A percentile compares a stretch with the other conserved stretches of the same genome.
phyloP scores from a whole-genome alignment of 768 basidiomycete species.

The Lactarius indigo region DNA sequence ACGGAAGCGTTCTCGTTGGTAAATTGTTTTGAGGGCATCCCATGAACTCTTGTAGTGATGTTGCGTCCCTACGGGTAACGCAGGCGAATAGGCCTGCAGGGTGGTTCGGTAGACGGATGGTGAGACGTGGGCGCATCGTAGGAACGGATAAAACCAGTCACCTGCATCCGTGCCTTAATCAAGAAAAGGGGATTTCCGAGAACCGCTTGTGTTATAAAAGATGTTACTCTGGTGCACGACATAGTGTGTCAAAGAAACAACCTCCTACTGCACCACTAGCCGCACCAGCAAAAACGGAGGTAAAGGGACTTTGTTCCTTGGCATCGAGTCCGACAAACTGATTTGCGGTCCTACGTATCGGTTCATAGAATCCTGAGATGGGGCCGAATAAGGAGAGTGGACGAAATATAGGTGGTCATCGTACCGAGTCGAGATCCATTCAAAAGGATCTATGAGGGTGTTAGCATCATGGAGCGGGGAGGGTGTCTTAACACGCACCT shows the following conservation, averaged over 20 bases:
- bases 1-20: constrained; percentile 66
- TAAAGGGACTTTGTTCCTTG: constrained; percentile 65
- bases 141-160: constrained; percentile 30
- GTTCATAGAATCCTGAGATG: constrained; percentile 89
- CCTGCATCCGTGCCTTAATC: constrained; percentile 98
- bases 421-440: constrained; percentile 88
- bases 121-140: neutral
- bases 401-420: constrained; percentile 16
- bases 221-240: neutral
- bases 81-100: constrained; percentile 84
- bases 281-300: constrained; percentile 84
- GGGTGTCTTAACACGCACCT: constrained; percentile 51
- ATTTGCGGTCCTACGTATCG: constrained; percentile 74
- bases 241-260: constrained; percentile 30
- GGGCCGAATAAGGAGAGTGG: neutral
- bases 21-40: constrained; percentile 78
- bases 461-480: neutral
- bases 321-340: constrained; percentile 57
- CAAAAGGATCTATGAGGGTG: constrained; percentile 63
- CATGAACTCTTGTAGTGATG: constrained; percentile 85
- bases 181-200: constrained; percentile 91
- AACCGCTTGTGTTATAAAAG: constrained; percentile 42
- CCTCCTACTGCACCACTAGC: constrained; percentile 89
- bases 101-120: neutral
- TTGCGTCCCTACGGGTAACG: constrained; percentile 91